Evolutionary conservation across 345 rosid genomes (phyloP).

Genomic region (Salix udensis): DNA sequence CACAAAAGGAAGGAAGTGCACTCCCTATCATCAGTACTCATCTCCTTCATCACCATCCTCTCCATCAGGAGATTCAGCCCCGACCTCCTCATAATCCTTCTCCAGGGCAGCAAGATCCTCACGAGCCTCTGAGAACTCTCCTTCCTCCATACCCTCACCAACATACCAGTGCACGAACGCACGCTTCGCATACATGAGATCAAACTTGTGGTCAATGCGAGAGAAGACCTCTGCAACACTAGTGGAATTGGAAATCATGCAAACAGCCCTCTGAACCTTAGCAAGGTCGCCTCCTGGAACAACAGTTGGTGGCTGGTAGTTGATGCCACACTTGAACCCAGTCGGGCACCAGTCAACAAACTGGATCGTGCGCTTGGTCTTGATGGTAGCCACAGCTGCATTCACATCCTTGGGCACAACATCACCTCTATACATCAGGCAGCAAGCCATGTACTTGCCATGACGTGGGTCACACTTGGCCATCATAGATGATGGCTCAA

Average conservation of each 20-base stretch:
- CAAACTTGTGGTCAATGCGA: constrained; percentile 26
- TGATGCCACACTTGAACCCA: constrained; percentile 27
- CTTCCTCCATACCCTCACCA: constrained; percentile 32
- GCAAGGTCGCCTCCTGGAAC: constrained; percentile 29
- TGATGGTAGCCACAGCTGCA: constrained; percentile 27
- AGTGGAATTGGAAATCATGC: constrained; percentile 28
- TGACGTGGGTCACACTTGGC: constrained; percentile 29
- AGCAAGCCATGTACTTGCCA: constrained; percentile 30
- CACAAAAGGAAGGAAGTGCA: neutral
- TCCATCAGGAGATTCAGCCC: constrained; percentile 19
- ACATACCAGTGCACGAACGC: constrained; percentile 30
- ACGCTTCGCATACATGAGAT: constrained; percentile 25
- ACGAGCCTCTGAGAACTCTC: constrained; percentile 26
- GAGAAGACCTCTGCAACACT: constrained; percentile 27
- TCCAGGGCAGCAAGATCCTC: constrained; percentile 28
- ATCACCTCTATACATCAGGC: constrained; percentile 28
- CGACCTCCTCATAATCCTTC: constrained; percentile 28
- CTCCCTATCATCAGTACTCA: constrained; percentile 3
- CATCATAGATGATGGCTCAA: constrained; percentile 30
- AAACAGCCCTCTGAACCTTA: constrained; percentile 27
- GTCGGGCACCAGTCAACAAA: constrained; percentile 32
- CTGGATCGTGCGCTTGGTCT: constrained; percentile 29
- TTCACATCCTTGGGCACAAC: constrained; percentile 29
- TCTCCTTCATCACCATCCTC: constrained; percentile 21
- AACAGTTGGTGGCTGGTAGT: constrained; percentile 28